These are phyloP conservation scores for Paecilomyces fulvus DNA, from an alignment of 2,329 filamentous ascomycete genomes.

Conservation along the genomic window DNA sequence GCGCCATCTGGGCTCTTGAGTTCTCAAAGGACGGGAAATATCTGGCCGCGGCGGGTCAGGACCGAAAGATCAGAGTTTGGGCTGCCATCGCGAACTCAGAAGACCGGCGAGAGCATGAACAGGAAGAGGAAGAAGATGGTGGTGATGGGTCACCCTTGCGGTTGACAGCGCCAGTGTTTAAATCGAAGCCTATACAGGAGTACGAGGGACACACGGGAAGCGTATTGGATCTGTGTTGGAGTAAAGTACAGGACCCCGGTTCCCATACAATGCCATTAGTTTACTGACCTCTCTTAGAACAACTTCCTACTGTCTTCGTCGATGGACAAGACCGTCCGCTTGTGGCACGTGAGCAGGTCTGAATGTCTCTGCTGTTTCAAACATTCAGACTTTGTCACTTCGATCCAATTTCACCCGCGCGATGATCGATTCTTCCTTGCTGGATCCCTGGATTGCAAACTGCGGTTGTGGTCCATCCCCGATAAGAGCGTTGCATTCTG, in stretches of 20 bases:
- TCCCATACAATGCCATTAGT: neutral
- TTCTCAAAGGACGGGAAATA: conserved; percentile 90
- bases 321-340: conserved; percentile 92
- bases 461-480: conserved; percentile 92
- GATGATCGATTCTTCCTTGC: conserved; percentile 97
- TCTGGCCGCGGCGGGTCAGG: conserved; percentile 84
- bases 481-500: conserved; percentile 88
- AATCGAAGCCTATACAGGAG: conserved; percentile 65
- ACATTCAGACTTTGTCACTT: conserved; percentile 90
- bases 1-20: conserved; percentile 84
- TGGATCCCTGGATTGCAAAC: conserved; percentile 78
- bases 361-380: conserved; percentile 92
- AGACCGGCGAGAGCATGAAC: conserved; percentile 66
- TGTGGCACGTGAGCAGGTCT: conserved; percentile 81
- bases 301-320: conserved; percentile 92
- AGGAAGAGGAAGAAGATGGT: conserved; percentile 51
- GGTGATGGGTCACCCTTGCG: conserved; percentile 48
- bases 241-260: conserved; percentile 52
- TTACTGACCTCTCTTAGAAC: conserved; percentile 46
- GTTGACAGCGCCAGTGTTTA: conserved; percentile 85
- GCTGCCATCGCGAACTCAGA: conserved; percentile 74
- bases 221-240: conserved; percentile 90
- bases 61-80: conserved; percentile 79
- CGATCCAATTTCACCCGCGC: conserved; percentile 85
- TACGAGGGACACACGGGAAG: conserved; percentile 78